phyloP scores from a whole-genome alignment of 495 filamentous ascomycete species.

The Apiosordaria backusii region DNA sequence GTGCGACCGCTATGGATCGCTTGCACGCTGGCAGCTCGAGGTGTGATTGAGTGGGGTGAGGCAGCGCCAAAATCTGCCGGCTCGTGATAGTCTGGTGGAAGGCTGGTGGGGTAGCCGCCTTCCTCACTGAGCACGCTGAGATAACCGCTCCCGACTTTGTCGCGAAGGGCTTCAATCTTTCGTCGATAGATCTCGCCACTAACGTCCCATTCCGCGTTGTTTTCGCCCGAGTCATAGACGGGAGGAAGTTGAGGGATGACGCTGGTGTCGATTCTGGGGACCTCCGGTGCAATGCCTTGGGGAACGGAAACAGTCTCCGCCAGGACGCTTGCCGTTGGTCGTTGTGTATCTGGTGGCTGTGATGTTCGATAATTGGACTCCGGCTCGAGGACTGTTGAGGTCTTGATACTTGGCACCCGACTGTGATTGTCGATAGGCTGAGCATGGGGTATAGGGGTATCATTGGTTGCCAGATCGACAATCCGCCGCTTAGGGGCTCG shows the following conservation, averaged over 20 bases:
- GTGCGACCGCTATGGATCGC: slow-evolving; percentile 50
- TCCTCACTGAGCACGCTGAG: slow-evolving; percentile 81
- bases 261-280: slow-evolving; percentile 47
- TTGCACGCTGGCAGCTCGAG: slow-evolving; percentile 46
- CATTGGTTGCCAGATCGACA: slow-evolving; percentile 71
- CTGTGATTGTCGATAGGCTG: slow-evolving; percentile 25
- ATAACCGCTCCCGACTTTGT: slow-evolving; percentile 80
- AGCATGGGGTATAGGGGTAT: slow-evolving; percentile 41
- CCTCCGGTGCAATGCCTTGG: slow-evolving; percentile 34
- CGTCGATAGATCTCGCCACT: slow-evolving; percentile 76
- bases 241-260: slow-evolving; percentile 42
- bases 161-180: slow-evolving; percentile 78
- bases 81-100: slow-evolving; percentile 33
- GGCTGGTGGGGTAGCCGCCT: slow-evolving; percentile 48
- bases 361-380: slow-evolving; percentile 46
- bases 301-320: slow-evolving; percentile 30
- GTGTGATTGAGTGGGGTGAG: slow-evolving; percentile 38
- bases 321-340: slow-evolving; percentile 19
- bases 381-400: slow-evolving; percentile 13
- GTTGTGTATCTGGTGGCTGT: slow-evolving; percentile 34
- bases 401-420: slow-evolving; percentile 7
- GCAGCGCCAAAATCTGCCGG: slow-evolving; percentile 38
- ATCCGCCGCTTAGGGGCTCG: slow-evolving; percentile 68
- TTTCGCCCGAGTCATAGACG: slow-evolving; percentile 37
- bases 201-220: slow-evolving; percentile 58